A percentile compares a stretch with the other conserved stretches of the same genome.
These are phyloP conservation scores for Protomyces arabidopsidicola DNA, from an alignment of 1,139 yeast species.

Conservation along the genomic window DNA sequence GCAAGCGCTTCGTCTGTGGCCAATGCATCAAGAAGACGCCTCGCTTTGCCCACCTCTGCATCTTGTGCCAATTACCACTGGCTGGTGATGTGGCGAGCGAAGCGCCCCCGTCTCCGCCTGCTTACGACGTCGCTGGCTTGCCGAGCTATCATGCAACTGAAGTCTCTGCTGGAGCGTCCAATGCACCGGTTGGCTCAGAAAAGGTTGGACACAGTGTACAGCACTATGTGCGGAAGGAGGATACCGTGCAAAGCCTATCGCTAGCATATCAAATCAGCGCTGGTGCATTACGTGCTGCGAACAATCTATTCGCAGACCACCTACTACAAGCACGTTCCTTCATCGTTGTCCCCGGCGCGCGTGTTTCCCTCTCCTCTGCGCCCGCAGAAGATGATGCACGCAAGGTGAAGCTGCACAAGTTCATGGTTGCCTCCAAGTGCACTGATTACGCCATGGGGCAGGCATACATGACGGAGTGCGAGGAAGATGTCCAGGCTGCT, in stretches of 20 bases:
- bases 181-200: neutral
- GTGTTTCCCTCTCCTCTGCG: conserved; percentile 1
- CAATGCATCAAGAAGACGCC: conserved; percentile 1
- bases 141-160: conserved; percentile 2
- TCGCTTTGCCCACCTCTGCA: conserved; percentile 7
- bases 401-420: conserved; percentile 18
- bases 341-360: conserved; percentile 21
- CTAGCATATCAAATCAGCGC: conserved; percentile 6
- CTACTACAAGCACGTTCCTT: conserved; percentile 21
- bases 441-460: conserved; percentile 16
- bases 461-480: conserved; percentile 22
- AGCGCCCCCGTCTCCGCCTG: neutral
- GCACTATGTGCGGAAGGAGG: conserved; percentile 20
- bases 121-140: neutral
- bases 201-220: conserved; percentile 2
- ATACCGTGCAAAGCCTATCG: conserved; percentile 1
- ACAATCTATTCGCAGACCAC: conserved; percentile 10
- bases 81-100: conserved; percentile 4
- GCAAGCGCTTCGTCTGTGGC: conserved; percentile 22
- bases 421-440: conserved; percentile 19
- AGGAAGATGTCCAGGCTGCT: conserved; percentile 2
- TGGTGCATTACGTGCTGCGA: neutral
- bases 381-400: conserved; percentile 14
- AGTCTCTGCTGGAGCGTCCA: no score
- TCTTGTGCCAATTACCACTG: conserved; percentile 16